These are phyloP conservation scores for Persicaria tinctoria DNA, from an alignment of 148 eudicot species.

Conservation along the genomic window DNA sequence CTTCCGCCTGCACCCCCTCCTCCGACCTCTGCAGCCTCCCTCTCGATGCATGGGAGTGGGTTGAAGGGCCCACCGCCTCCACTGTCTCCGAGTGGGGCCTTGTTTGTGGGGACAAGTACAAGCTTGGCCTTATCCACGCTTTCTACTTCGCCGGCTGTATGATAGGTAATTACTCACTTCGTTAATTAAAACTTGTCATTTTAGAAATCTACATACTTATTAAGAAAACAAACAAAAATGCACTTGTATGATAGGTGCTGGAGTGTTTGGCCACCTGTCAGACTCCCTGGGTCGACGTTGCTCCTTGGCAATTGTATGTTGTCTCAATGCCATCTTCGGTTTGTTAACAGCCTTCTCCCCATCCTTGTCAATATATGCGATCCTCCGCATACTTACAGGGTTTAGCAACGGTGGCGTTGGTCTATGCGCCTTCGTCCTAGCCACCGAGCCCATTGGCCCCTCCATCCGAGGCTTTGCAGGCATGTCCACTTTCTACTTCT, in stretches of 20 bases:
- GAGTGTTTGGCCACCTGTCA: constrained; percentile 80
- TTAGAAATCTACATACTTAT: too few relatives aligned
- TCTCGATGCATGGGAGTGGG: too few relatives aligned
- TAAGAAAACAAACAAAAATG: too few relatives aligned
- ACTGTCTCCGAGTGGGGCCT: too few relatives aligned
- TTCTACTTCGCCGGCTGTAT: too few relatives aligned
- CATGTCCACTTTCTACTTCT: constrained; percentile 92
- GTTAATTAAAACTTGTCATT: too few relatives aligned
- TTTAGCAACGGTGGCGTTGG: constrained; percentile 80
- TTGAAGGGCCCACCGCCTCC: too few relatives aligned
- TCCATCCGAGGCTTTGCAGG: constrained; percentile 66
- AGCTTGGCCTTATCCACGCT: too few relatives aligned
- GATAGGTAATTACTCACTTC: too few relatives aligned
- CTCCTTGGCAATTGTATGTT: constrained; percentile 47
- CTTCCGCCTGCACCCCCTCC: too few relatives aligned
- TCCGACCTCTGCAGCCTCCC: too few relatives aligned
- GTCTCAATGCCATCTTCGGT: constrained; percentile 54
- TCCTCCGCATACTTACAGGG: constrained; percentile 59
- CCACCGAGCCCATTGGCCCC: constrained; percentile 79
- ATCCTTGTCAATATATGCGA: constrained; percentile 36
- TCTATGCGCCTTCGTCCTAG: constrained; percentile 73
- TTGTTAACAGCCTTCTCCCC: constrained; percentile 57
- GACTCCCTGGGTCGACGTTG: constrained; percentile 85
- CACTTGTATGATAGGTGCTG: constrained; percentile 44
- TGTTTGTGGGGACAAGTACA: too few relatives aligned